phyloP scores from a whole-genome alignment of 2,329 filamentous ascomycete genomes.

The Epichloe aotearoae region DNA sequence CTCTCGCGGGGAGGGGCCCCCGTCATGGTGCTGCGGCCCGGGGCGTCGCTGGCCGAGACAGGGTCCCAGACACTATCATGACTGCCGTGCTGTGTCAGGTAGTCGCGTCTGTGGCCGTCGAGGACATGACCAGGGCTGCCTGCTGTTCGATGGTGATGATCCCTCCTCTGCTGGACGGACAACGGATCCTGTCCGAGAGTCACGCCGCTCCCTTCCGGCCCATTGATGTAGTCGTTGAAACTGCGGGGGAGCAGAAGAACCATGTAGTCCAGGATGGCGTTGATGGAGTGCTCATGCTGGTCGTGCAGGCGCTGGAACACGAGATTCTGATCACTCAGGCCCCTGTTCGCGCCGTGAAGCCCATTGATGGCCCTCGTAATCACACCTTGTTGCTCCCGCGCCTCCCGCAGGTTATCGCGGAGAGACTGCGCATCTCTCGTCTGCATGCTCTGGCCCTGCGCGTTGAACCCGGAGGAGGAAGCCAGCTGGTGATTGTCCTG shows the following conservation, averaged over 20 bases:
- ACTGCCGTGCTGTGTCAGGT: background rate
- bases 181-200: background rate
- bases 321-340: background rate
- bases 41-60: background rate
- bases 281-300: background rate
- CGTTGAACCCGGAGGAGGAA: background rate
- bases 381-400: background rate
- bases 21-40: background rate
- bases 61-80: background rate
- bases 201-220: background rate
- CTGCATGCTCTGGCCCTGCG: background rate
- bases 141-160: background rate
- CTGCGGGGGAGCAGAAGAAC: background rate
- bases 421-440: background rate
- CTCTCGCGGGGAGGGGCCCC: background rate
- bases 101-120: background rate
- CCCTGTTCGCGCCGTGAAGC: background rate
- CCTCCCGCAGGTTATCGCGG: background rate
- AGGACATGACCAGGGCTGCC: background rate
- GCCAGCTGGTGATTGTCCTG: too few relatives aligned
- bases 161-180: background rate
- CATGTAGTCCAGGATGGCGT: background rate
- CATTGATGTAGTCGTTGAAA: background rate
- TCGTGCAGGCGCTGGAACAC: background rate
- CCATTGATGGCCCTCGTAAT: background rate